Evolutionary conservation across 441 rosid genomes (phyloP).

Genomic region (Manihot esculenta): DNA sequence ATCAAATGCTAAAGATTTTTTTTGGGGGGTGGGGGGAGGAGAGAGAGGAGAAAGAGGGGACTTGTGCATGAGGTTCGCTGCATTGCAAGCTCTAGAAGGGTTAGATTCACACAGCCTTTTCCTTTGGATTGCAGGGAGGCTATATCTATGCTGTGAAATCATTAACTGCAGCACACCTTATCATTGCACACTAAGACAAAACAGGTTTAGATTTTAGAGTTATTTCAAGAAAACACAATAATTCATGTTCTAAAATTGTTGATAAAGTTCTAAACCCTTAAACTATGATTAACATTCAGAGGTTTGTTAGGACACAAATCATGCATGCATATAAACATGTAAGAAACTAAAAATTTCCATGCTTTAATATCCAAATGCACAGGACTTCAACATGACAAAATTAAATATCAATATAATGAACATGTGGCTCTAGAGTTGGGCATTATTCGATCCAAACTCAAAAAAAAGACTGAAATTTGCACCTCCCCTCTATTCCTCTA

Average conservation of each 20-base stretch:
- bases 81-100: too few relatives aligned
- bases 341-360: not conserved
- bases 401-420: not conserved
- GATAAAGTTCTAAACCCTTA: not conserved
- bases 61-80: not conserved
- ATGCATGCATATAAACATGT: not conserved
- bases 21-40: too few relatives aligned
- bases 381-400: not conserved
- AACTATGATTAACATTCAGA: not conserved
- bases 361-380: conserved; percentile 1
- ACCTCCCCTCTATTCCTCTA: too few relatives aligned
- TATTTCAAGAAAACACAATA: not conserved
- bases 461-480: too few relatives aligned
- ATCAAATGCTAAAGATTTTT: too few relatives aligned
- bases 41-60: too few relatives aligned
- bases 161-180: not conserved
- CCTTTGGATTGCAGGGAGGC: not conserved
- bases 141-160: not conserved
- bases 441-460: too few relatives aligned
- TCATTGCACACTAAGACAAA: not conserved
- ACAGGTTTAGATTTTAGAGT: not conserved
- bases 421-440: too few relatives aligned
- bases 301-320: not conserved
- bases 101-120: too few relatives aligned
- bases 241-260: not conserved